A percentile compares a stretch with the other conserved stretches of the same genome.
These are phyloP conservation scores for Aspergillus hancockii DNA, from an alignment of 495 filamentous ascomycete species.

Conservation along the genomic window DNA sequence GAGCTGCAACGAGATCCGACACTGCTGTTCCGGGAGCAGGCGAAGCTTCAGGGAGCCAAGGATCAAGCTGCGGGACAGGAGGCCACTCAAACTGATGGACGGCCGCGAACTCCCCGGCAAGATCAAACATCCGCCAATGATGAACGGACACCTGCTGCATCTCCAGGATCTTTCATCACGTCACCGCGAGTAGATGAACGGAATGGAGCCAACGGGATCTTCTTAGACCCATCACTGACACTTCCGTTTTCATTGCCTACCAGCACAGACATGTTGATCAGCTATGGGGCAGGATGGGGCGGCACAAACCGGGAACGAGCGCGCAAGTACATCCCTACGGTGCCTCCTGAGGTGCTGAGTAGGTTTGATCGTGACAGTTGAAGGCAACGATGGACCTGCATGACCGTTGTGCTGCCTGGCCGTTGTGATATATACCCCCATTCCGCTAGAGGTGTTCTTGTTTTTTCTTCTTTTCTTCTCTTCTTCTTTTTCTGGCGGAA, in stretches of 20 bases:
- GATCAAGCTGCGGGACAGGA: conserved; percentile 25
- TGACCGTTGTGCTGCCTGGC: background rate
- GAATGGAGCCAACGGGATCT: conserved; percentile 53
- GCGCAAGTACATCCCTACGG: conserved; percentile 93
- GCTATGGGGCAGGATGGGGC: conserved; percentile 91
- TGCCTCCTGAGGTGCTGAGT: conserved; percentile 88
- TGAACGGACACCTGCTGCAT: conserved; percentile 20
- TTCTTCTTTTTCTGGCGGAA: background rate
- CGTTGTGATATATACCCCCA: conserved; percentile 1
- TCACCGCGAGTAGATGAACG: conserved; percentile 37
- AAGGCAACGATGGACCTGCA: background rate
- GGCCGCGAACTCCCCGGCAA: conserved; percentile 46
- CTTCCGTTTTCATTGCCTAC: conserved; percentile 93
- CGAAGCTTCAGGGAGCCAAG: conserved; percentile 36
- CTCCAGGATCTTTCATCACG: conserved; percentile 27
- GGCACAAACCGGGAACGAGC: conserved; percentile 89
- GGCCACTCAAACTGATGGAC: conserved; percentile 24
- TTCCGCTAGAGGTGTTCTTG: background rate
- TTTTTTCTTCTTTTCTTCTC: background rate
- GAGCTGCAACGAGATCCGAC: conserved; percentile 71
- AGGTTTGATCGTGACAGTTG: conserved; percentile 69
- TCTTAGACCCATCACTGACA: conserved; percentile 88
- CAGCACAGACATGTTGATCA: conserved; percentile 95
- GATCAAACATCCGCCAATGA: conserved; percentile 39
- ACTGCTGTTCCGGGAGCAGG: conserved; percentile 37